Percentiles rank a stretch among this genome's conserved stretches.
phyloP scores from a whole-genome alignment of 352 stramenopile genomes.

The Globisporangium alternatum region DNA sequence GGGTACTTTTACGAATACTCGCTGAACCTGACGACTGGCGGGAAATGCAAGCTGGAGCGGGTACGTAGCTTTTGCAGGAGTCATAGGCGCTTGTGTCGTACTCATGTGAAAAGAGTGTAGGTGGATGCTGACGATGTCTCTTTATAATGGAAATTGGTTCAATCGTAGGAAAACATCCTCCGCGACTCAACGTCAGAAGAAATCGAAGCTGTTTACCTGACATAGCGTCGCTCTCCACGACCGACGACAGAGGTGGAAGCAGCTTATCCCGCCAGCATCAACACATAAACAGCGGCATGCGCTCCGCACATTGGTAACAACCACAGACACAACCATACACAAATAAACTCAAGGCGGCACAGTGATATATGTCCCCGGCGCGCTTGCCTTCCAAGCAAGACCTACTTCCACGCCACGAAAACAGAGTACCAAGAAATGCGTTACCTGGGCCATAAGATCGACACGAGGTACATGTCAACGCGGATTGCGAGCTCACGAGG shows the following conservation, averaged over 20 bases:
- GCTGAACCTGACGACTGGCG: slow-evolving; percentile 61
- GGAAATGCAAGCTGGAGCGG: slow-evolving; percentile 83
- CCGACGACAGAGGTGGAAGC: neutral
- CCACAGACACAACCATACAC: neutral
- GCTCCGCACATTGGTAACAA: neutral
- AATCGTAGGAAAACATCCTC: slow-evolving; percentile 73
- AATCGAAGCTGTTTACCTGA: slow-evolving; percentile 82
- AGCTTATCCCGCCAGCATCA: neutral
- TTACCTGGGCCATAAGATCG: too few relatives aligned
- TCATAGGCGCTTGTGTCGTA: neutral
- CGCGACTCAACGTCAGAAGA: slow-evolving; percentile 82
- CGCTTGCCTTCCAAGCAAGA: neutral
- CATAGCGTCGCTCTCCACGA: slow-evolving; percentile 23
- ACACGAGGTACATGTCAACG: neutral
- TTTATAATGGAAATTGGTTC: neutral
- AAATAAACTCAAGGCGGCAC: neutral
- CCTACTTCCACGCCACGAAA: neutral
- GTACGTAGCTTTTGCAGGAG: slow-evolving; percentile 25
- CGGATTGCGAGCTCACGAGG: neutral
- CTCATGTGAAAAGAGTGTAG: neutral
- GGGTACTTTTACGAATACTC: slow-evolving; percentile 89
- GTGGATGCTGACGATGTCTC: slow-evolving; percentile 1
- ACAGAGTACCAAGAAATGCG: too few relatives aligned
- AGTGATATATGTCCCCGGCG: too few relatives aligned
- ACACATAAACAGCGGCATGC: neutral